phyloP scores from a whole-genome alignment of 2,329 filamentous ascomycete genomes.

The Gnomoniopsis sp. region DNA sequence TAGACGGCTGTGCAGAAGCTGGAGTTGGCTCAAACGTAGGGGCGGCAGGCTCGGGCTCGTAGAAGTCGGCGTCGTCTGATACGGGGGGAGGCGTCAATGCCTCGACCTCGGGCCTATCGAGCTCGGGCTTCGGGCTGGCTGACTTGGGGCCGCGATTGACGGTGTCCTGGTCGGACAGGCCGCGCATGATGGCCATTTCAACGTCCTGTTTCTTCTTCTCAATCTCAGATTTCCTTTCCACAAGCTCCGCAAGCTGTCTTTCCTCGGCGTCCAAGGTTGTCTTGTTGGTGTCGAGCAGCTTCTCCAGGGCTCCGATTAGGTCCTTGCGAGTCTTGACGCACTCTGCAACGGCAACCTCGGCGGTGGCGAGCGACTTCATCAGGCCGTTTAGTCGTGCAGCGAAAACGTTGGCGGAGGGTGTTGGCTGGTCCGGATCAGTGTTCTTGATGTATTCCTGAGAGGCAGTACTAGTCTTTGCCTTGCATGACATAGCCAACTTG shows the following conservation, averaged over 20 bases:
- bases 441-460: conserved; percentile 82
- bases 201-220: conserved; percentile 85
- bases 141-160: conserved; percentile 44
- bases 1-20: conserved; percentile 12
- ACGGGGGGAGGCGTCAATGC: conserved; percentile 77
- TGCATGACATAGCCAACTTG: conserved; percentile 68
- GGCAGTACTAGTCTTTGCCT: conserved; percentile 65
- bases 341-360: conserved; percentile 84
- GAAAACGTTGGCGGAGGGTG: conserved; percentile 83
- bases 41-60: conserved; percentile 13
- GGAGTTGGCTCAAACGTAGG: conserved; percentile 19
- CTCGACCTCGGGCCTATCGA: conserved; percentile 77
- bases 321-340: conserved; percentile 80
- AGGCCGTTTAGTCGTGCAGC: conserved; percentile 85
- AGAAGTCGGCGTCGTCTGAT: conserved; percentile 35
- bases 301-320: conserved; percentile 78
- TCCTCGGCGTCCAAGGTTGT: conserved; percentile 68
- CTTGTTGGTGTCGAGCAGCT: conserved; percentile 72
- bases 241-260: conserved; percentile 59
- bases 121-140: conserved; percentile 52
- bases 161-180: conserved; percentile 58
- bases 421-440: conserved; percentile 63
- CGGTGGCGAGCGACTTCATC: conserved; percentile 83
- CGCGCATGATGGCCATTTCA: conserved; percentile 86
- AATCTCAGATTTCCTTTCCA: conserved; percentile 65